phyloP scores from a whole-genome alignment of 192 early-diverging fungal species.

The Gaertneriomyces semiglobifer region DNA sequence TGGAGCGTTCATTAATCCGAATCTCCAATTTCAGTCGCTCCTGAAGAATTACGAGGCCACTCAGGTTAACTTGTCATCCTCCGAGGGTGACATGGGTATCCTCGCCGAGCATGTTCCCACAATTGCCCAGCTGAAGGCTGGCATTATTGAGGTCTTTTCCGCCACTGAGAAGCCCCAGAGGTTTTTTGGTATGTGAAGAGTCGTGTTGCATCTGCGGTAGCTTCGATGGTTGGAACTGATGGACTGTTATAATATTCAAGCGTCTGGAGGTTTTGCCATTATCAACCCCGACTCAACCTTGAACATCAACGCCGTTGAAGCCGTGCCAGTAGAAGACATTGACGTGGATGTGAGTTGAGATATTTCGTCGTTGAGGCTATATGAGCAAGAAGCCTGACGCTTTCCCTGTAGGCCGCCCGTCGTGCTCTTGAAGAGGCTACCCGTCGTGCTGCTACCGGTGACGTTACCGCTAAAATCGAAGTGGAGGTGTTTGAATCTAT shows the following conservation, averaged over 20 bases:
- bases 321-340: conserved; percentile 82
- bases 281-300: conserved; percentile 95
- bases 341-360: conserved; percentile 61
- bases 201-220: background rate
- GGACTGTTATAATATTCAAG: conserved; percentile 37
- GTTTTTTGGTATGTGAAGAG: conserved; percentile 76
- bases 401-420: conserved; percentile 56
- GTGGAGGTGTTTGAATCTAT: conserved; percentile 85
- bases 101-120: conserved; percentile 96
- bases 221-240: conserved; percentile 6
- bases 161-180: conserved; percentile 72
- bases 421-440: conserved; percentile 78
- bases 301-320: conserved; percentile 97
- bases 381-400: background rate
- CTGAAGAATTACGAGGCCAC: conserved; percentile 70
- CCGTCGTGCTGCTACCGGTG: conserved; percentile 53
- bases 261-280: conserved; percentile 93
- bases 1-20: background rate
- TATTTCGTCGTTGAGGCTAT: background rate
- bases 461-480: conserved; percentile 75
- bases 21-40: conserved; percentile 50
- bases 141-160: conserved; percentile 79
- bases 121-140: conserved; percentile 91
- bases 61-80: conserved; percentile 91
- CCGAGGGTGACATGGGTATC: conserved; percentile 96